Percentiles rank a stretch among this genome's conserved stretches.
Conservation (phyloP, 345 rosid genomes). For the Salix dunnii region DNA sequence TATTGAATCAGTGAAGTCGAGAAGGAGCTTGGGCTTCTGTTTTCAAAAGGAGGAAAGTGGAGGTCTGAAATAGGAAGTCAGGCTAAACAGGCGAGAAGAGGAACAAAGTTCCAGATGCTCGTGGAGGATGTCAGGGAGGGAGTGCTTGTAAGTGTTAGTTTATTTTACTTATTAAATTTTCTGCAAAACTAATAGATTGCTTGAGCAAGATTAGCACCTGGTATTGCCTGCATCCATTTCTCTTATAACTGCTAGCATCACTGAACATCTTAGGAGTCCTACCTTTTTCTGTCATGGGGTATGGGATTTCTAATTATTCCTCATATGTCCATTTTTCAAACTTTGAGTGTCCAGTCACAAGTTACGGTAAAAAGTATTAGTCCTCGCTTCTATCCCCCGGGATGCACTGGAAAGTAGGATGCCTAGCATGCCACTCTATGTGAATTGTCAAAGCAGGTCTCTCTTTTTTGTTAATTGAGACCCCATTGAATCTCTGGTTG, state of each 20-base stretch:
- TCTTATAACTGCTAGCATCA: background rate
- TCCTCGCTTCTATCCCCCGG: background rate
- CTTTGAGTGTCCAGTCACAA: background rate
- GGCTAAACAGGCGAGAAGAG: conserved; percentile 52
- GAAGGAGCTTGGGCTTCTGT: conserved; percentile 77
- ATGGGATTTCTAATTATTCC: background rate
- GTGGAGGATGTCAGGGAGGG: conserved; percentile 94
- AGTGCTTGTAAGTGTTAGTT: conserved; percentile 58
- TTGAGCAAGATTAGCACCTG: background rate
- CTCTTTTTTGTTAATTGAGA: background rate
- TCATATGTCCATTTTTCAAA: background rate
- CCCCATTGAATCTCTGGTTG: background rate
- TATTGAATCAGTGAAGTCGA: conserved; percentile 72
- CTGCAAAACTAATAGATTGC: background rate
- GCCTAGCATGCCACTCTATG: background rate
- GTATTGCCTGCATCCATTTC: background rate
- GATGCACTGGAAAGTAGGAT: background rate
- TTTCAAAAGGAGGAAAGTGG: conserved; percentile 60
- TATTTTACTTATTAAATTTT: background rate
- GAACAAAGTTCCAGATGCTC: conserved; percentile 81
- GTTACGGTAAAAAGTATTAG: background rate
- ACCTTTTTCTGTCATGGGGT: background rate
- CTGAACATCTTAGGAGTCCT: background rate
- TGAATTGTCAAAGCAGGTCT: background rate
- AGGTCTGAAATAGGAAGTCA: conserved; percentile 48